Evolutionary conservation across 768 basidiomycete species (phyloP), one percentile per base, ranked within the genome.

Genomic region (Amanita thiersii): DNA sequence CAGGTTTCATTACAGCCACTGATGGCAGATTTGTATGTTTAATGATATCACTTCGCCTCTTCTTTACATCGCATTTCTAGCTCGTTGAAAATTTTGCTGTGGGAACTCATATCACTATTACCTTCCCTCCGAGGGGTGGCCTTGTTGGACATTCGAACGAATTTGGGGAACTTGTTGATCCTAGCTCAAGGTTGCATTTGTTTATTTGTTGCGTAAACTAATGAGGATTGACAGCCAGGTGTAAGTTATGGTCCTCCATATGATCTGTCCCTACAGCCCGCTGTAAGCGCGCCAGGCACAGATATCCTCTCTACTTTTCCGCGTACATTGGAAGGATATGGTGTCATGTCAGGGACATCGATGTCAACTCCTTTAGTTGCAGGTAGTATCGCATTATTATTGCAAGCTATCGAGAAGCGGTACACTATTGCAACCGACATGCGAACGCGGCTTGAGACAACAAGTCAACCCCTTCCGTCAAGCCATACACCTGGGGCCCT

Each of bases 11-110:
- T 37, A 72, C 71, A 46, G 66, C 72, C 10, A 65, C 60, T 1
- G 76, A 77, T 53, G 78, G 78, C 23, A 64, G 60, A 53, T 75
- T 72, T 56, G 74, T 76, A 46, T 53, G 71, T n/a, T n/a, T n/a
- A n/a, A n/a, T n/a, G n/a, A n/a, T n/a, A n/a, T n/a, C n/a, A n/a
- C n/a, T n/a, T n/a, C n/a, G n/a, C n/a, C n/a, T n/a, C n/a, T n/a
- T n/a, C n/a, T n/a, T n/a, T n/a, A n/a, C n/a, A n/a, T n/a, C 35
- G 19, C 34, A 39, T 1, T 33, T 10, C 23, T 48, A 75, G 75
- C 61, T 78, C n/a, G 76, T 70, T 2, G 55, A 68, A 42, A 63
- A 72, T 60, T 70, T 73, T 43, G 68, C 60, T 17, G 63, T 69
- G 25, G 69, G 70, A 6, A 58, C 46, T 0, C 54, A 58, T 8